Conservation (phyloP, 345 rosid genomes). For the Arabis hirsuta region DNA sequence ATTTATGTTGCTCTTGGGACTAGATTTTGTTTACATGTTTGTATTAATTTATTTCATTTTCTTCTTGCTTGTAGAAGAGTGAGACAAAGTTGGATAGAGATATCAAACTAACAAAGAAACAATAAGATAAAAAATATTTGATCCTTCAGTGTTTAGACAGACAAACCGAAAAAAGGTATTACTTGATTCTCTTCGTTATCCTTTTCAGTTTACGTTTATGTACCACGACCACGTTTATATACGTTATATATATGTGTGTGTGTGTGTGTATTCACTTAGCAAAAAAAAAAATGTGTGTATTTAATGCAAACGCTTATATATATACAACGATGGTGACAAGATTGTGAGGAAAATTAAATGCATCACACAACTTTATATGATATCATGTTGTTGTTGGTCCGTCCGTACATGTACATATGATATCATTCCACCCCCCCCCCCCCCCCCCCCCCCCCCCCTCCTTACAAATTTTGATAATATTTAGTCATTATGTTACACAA, state of each 20-base stretch:
- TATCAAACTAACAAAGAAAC: conserved; percentile 22
- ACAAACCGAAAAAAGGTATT: conserved; percentile 18
- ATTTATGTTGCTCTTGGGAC: not conserved
- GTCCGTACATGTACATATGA: not conserved
- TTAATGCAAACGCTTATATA: not conserved
- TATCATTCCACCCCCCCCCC: not conserved
- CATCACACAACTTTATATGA: conserved; percentile 1
- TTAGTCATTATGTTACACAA: not conserved
- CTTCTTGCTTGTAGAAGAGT: conserved; percentile 15
- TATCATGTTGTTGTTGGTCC: not conserved
- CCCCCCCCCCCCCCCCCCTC: too few species aligned
- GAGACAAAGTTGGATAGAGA: conserved; percentile 5
- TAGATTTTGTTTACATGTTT: not conserved
- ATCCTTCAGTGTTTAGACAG: not conserved
- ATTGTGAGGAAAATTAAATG: not conserved
- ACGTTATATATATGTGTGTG: not conserved
- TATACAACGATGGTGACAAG: not conserved
- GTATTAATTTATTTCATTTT: not conserved
- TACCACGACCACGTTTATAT: not conserved
- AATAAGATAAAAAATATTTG: not conserved
- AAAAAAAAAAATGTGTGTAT: not conserved
- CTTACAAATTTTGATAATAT: not conserved
- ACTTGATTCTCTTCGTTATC: conserved; percentile 24
- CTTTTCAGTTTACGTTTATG: conserved; percentile 3
- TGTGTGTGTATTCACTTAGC: not conserved